These are phyloP conservation scores for Scheffersomyces amazonensis DNA, from an alignment of 805 yeast species.

Conservation along the genomic window DNA sequence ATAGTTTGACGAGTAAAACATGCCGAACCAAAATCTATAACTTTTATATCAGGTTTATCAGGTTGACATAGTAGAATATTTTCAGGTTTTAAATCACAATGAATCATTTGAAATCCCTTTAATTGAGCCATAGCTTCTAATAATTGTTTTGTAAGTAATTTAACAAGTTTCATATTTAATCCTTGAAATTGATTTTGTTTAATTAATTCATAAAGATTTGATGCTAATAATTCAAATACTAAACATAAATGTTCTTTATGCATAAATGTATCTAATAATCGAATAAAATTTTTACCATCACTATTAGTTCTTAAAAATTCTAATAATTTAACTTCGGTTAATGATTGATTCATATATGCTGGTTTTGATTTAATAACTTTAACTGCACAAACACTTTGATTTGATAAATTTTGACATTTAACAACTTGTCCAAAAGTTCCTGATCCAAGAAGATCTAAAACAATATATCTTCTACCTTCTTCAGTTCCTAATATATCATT, in stretches of 20 bases:
- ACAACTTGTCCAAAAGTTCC: slow-evolving; percentile 99
- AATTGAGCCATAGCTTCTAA: slow-evolving; percentile 77
- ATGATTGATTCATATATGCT: slow-evolving; percentile 85
- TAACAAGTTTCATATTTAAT: slow-evolving; percentile 71
- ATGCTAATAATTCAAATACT: slow-evolving; percentile 85
- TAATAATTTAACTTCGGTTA: slow-evolving; percentile 83
- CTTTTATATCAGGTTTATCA: slow-evolving; percentile 82
- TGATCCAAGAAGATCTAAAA: slow-evolving; percentile 86
- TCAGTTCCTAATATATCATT: slow-evolving; percentile 88
- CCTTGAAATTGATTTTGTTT: slow-evolving; percentile 95
- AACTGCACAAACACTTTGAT: slow-evolving; percentile 89
- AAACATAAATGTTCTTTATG: slow-evolving; percentile 91
- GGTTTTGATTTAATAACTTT: slow-evolving; percentile 92
- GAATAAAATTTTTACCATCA: slow-evolving; percentile 71
- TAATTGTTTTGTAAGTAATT: slow-evolving; percentile 75
- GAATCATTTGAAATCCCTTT: slow-evolving; percentile 82
- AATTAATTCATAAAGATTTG: slow-evolving; percentile 84
- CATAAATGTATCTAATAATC: slow-evolving; percentile 82
- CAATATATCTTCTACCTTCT: slow-evolving; percentile 83
- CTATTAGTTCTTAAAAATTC: slow-evolving; percentile 70
- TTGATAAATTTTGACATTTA: slow-evolving; percentile 77
- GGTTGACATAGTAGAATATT: slow-evolving; percentile 79
- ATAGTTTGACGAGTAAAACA: slow-evolving; percentile 88
- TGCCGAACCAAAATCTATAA: slow-evolving; percentile 95
- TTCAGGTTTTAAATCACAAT: slow-evolving; percentile 97